Evolutionary conservation across 2,329 filamentous ascomycete genomes (phyloP).

Genomic region (Sporothrix luriei): DNA sequence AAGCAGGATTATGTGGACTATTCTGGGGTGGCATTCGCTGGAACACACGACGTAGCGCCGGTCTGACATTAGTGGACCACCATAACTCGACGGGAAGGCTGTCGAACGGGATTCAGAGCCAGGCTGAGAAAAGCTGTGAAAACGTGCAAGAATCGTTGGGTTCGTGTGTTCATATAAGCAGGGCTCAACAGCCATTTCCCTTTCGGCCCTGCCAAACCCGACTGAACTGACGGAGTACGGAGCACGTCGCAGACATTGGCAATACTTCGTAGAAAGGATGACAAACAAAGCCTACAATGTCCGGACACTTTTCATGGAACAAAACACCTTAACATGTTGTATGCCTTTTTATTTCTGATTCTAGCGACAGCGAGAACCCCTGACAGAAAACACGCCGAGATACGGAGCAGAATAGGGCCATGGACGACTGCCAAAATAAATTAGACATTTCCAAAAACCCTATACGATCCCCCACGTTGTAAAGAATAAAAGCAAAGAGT

Average conservation of each 20-base stretch:
- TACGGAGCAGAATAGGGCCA: background rate
- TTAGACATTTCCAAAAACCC: slow-evolving; percentile 3
- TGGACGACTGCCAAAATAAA: background rate
- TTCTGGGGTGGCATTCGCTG: slow-evolving; percentile 5
- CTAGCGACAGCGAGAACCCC: background rate
- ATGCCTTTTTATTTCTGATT: slow-evolving; percentile 6
- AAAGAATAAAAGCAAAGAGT: slow-evolving; percentile 4
- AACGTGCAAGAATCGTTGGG: no score
- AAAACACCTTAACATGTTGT: background rate
- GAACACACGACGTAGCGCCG: slow-evolving; percentile 20
- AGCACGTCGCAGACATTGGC: no score
- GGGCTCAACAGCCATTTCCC: background rate
- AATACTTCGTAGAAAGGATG: background rate
- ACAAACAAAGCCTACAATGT: background rate
- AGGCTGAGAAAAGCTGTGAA: background rate
- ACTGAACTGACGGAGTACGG: no score
- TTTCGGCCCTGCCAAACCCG: background rate
- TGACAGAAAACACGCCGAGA: background rate
- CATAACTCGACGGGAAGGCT: background rate
- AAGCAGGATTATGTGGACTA: background rate
- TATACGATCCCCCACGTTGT: background rate
- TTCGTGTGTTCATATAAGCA: background rate
- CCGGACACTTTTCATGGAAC: background rate
- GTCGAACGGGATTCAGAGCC: slow-evolving; percentile 18
- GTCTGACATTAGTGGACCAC: background rate